phyloP scores from a whole-genome alignment of 805 yeast genomes.

The Myxozyma mucilagina region DNA sequence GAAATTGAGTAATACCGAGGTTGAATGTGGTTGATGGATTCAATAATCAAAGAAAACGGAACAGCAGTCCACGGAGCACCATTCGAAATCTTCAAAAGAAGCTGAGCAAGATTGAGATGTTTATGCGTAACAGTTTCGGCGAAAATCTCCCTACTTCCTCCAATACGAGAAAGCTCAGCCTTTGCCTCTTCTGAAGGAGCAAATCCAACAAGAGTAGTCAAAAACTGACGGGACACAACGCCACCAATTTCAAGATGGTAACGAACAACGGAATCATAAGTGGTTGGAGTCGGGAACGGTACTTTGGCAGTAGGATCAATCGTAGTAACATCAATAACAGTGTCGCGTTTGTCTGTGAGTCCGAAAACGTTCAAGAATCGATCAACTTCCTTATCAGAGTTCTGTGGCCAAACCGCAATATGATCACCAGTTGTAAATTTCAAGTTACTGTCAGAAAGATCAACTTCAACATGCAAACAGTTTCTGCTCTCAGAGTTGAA shows the following conservation, averaged over 20 bases:
- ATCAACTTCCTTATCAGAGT: conserved; percentile 72
- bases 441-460: conserved; percentile 68
- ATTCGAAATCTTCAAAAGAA: conserved; percentile 59
- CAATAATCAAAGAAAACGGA: conserved; percentile 83
- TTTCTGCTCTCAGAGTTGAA: conserved; percentile 63
- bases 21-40: conserved; percentile 75
- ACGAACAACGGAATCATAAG: conserved; percentile 83
- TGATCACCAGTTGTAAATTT: conserved; percentile 95
- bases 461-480: conserved; percentile 90
- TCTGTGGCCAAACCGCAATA: conserved; percentile 91
- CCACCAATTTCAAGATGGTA: conserved; percentile 90
- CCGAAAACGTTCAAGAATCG: conserved; percentile 65
- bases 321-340: conserved; percentile 63
- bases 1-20: conserved; percentile 97
- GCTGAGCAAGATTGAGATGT: conserved; percentile 73
- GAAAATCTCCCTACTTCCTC: conserved; percentile 68
- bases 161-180: conserved; percentile 51
- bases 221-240: conserved; percentile 85
- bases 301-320: conserved; percentile 55
- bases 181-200: conserved; percentile 70
- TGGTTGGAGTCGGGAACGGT: conserved; percentile 60
- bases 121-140: conserved; percentile 62
- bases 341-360: conserved; percentile 51
- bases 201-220: conserved; percentile 70
- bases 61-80: conserved; percentile 71